A percentile compares a stretch with the other conserved stretches of the same genome.
These are phyloP conservation scores for Clarireedia hainanense DNA, from an alignment of 2,329 filamentous ascomycete genomes.

Conservation along the genomic window DNA sequence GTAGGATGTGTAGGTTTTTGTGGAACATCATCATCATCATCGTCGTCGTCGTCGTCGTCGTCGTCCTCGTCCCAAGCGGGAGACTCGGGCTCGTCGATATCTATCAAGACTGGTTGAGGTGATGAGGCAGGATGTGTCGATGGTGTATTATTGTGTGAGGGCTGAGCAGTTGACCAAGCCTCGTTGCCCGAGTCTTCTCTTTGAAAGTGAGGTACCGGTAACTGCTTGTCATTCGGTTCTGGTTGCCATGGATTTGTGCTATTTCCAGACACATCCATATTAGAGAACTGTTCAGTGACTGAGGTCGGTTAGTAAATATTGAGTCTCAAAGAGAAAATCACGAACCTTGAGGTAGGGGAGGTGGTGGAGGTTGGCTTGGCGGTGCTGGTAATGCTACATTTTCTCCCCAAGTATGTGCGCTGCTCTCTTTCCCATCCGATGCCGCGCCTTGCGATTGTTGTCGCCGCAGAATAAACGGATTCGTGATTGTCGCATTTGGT, in stretches of 20 bases:
- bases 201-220: constrained; percentile 13
- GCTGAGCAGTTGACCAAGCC: constrained; percentile 19
- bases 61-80: constrained; percentile 25
- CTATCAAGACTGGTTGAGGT: constrained; percentile 20
- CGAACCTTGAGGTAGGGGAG: constrained; percentile 18
- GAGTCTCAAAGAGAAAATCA: background rate
- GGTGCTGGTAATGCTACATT: constrained; percentile 11
- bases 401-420: constrained; percentile 24
- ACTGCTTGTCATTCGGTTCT: constrained; percentile 15
- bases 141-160: background rate
- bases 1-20: constrained; percentile 10
- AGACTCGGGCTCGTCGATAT: constrained; percentile 26
- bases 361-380: constrained; percentile 13
- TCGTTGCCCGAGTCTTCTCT: constrained; percentile 23
- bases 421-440: constrained; percentile 20
- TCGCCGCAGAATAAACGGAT: constrained; percentile 24
- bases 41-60: background rate
- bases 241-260: constrained; percentile 29
- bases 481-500: constrained; percentile 18
- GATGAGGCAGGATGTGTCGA: background rate
- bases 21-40: background rate
- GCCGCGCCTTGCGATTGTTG: constrained; percentile 13
- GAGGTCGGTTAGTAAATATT: background rate
- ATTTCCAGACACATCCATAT: constrained; percentile 20
- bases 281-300: constrained; percentile 20